phyloP scores from a whole-genome alignment of 163 green algal genomes.

The Scenedesmus sp. region DNA sequence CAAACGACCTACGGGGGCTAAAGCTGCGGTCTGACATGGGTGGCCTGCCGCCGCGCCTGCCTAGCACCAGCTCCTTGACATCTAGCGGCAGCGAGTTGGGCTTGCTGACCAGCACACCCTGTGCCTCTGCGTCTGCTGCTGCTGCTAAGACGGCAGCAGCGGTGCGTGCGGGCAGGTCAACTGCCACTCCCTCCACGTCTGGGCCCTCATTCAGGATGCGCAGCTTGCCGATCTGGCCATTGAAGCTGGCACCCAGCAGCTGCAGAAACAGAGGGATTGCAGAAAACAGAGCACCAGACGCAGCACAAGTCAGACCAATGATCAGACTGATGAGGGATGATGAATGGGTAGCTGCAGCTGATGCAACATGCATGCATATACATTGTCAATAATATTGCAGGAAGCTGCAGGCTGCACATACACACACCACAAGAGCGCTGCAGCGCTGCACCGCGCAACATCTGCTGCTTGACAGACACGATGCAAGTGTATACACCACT shows the following conservation, averaged over 20 bases:
- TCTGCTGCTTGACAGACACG: too few relatives aligned
- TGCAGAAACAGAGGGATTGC: background rate
- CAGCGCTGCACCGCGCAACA: too few relatives aligned
- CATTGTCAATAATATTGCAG: too few relatives aligned
- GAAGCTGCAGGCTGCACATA: too few relatives aligned
- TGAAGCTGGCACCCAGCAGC: conserved; percentile 10
- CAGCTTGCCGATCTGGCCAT: conserved; percentile 66
- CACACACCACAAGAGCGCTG: too few relatives aligned
- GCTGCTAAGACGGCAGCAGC: conserved; percentile 54
- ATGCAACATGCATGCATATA: too few relatives aligned
- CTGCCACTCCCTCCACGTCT: conserved; percentile 71
- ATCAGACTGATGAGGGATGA: background rate
- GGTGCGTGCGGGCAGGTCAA: conserved; percentile 75
- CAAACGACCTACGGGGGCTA: conserved; percentile 9
- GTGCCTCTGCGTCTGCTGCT: conserved; percentile 53
- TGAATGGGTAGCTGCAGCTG: too few relatives aligned
- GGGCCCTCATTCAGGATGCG: conserved; percentile 62
- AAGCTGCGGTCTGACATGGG: conserved; percentile 27
- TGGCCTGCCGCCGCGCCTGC: conserved; percentile 39
- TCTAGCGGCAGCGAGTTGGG: conserved; percentile 74
- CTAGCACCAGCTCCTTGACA: conserved; percentile 55
- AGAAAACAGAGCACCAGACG: background rate
- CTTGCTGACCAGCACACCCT: conserved; percentile 68
- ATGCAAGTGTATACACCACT: too few relatives aligned
- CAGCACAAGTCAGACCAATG: background rate